A percentile compares a stretch with the other conserved stretches of the same genome.
Evolutionary conservation across 768 basidiomycete genomes (phyloP).

Genomic region (Albatrellus ellisii): DNA sequence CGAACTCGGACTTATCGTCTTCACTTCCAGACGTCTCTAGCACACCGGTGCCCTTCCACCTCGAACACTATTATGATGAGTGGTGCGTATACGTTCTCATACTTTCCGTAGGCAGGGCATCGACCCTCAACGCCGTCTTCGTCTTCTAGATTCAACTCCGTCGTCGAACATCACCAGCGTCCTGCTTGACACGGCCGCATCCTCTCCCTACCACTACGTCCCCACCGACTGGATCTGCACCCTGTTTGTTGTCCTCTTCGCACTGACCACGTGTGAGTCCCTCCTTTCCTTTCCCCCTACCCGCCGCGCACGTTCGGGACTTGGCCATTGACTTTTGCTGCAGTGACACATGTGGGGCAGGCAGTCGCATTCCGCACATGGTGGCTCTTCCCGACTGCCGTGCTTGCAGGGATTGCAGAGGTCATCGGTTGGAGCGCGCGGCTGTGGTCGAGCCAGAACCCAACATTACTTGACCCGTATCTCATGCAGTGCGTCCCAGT

Average conservation of each 20-base stretch:
- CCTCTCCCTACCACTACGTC: constrained; percentile 1
- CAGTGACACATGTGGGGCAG: constrained; percentile 6
- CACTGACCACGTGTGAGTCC: constrained; percentile 18
- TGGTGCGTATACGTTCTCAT: too few relatives aligned
- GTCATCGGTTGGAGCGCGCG: constrained; percentile 8
- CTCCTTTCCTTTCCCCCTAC: neutral
- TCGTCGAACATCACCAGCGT: too few relatives aligned
- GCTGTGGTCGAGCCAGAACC: constrained; percentile 9
- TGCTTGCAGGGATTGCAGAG: constrained; percentile 8
- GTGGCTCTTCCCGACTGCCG: constrained; percentile 9
- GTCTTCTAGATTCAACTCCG: too few relatives aligned
- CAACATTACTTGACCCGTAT: constrained; percentile 1
- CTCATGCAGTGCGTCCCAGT: constrained; percentile 9
- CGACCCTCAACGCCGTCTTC: too few relatives aligned
- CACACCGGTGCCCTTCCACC: too few relatives aligned
- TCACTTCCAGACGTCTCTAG: too few relatives aligned
- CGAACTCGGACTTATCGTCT: too few relatives aligned
- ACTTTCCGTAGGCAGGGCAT: too few relatives aligned
- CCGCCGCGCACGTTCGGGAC: neutral
- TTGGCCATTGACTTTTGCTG: neutral
- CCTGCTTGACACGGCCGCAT: too few relatives aligned
- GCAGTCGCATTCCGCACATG: constrained; percentile 20
- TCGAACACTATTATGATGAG: too few relatives aligned
- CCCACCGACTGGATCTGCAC: constrained; percentile 21
- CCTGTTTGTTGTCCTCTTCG: constrained; percentile 24